A percentile compares a stretch with the other conserved stretches of the same genome.
These are phyloP conservation scores for Fusarium dimerum DNA, from an alignment of 2,329 filamentous ascomycete species.

Conservation along the genomic window DNA sequence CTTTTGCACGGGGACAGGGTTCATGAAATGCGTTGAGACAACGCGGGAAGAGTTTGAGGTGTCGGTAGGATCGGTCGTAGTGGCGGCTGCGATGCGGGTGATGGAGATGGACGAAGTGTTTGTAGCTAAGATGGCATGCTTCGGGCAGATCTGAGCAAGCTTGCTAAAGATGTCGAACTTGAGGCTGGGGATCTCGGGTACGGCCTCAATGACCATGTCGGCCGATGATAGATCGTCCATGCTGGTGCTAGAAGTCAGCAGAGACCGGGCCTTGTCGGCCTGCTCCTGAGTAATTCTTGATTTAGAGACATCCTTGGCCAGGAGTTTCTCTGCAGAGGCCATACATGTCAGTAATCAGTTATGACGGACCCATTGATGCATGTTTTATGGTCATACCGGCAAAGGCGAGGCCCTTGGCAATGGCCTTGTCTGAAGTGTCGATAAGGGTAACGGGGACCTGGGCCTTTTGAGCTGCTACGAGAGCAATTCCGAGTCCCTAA, in stretches of 20 bases:
- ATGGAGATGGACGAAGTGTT: constrained; percentile 99
- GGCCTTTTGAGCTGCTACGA: constrained; percentile 86
- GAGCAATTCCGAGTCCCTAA: constrained; percentile 90
- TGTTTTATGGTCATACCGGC: constrained; percentile 58
- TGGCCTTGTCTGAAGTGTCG: constrained; percentile 78
- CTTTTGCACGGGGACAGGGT: constrained; percentile 94
- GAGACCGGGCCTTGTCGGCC: constrained; percentile 70
- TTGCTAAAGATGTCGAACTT: constrained; percentile 86
- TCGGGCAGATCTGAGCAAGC: constrained; percentile 77
- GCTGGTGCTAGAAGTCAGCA: constrained; percentile 69
- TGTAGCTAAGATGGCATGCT: constrained; percentile 88
- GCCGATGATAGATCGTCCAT: constrained; percentile 78
- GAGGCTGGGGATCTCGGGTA: constrained; percentile 85
- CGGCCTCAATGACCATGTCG: constrained; percentile 97
- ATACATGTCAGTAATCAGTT: constrained; percentile 1
- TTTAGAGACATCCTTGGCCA: constrained; percentile 91
- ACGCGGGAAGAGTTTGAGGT: constrained; percentile 83
- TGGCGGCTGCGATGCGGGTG: constrained; percentile 89
- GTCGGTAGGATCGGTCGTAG: constrained; percentile 75
- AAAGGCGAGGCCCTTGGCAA: constrained; percentile 88
- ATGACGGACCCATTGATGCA: background rate
- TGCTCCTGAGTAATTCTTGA: constrained; percentile 80
- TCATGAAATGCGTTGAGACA: constrained; percentile 98
- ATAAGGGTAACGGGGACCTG: constrained; percentile 82
- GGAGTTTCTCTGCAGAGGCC: constrained; percentile 70